Evolutionary conservation across 768 basidiomycete species (phyloP), one percentile per base, ranked within the genome.

Genomic region (Suillus weaverae): DNA sequence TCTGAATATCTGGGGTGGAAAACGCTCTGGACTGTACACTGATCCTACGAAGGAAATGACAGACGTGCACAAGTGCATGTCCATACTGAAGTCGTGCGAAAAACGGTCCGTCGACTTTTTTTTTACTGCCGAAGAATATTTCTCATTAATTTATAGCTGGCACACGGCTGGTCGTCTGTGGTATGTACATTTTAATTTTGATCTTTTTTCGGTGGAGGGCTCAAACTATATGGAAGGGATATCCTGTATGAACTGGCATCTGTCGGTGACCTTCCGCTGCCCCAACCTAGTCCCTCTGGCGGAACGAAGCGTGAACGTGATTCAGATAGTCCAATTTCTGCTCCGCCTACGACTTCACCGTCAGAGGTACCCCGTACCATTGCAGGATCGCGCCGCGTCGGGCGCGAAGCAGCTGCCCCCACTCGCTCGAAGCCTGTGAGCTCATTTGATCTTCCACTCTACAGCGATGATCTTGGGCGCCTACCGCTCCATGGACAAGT

Each of bases 201-300:
- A 16, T 22, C 35, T 46, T 10, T 26, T 36, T 36, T 48, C 4
- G n/a, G 46, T 33, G 35, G 30, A 9, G 11, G 10, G 16, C 50
- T 53, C 4, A 38, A 41, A 13, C 33, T 32, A 61, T 26, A 50
- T 41, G 53, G 13, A 65, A 90, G 90, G 89, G 89, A 91, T 69
- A 84, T 92, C 48, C 75, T 91, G 22, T 90, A 86, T 67, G 89
- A 92, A 67, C 79, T 92, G 1, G 88, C 90, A 4, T 87, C 83
- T 0, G 89, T 87, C 5, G 89, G 90, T 2, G 88, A 91, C 30
- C 79, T 91, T 0, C 90, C 89, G 0, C 79, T 91, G 6, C 90
- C 90, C 2, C 81, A 83, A 57, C 70, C 81, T 0, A 86, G 83
- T 60, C 85, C 87, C 5, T 70, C 75, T 0, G 77, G 82, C 5